These are phyloP conservation scores for Jaapia argillacea DNA, from an alignment of 768 basidiomycete genomes.

Conservation along the genomic window DNA sequence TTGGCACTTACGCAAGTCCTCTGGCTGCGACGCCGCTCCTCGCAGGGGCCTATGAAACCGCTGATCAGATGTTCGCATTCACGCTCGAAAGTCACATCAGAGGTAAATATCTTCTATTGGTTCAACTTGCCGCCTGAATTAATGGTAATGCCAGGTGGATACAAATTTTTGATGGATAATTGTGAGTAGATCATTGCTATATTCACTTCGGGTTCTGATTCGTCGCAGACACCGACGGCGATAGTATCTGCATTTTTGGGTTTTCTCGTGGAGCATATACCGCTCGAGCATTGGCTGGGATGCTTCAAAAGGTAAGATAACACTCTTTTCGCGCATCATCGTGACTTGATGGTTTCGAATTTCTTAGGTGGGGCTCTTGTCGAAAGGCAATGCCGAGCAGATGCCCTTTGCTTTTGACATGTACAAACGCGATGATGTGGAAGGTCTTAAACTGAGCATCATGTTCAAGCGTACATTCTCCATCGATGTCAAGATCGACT, in stretches of 20 bases:
- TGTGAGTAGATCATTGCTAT: constrained; percentile 5
- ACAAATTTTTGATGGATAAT: constrained; percentile 18
- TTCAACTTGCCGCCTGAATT: not conserved
- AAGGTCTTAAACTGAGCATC: constrained; percentile 5
- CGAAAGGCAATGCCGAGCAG: constrained; percentile 13
- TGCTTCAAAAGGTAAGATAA: constrained; percentile 18
- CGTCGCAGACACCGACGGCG: constrained; percentile 9
- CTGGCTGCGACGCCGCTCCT: constrained; percentile 3
- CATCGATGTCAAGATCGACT: constrained; percentile 14
- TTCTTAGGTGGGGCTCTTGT: constrained; percentile 17
- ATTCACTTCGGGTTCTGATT: not conserved
- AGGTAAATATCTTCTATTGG: not conserved
- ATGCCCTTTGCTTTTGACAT: constrained; percentile 17
- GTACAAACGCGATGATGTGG: constrained; percentile 8
- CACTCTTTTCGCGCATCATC: constrained; percentile 6
- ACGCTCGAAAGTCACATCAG: not conserved
- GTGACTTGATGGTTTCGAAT: constrained; percentile 11
- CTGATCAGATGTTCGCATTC: not conserved
- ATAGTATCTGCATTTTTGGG: constrained; percentile 25
- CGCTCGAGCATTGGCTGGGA: constrained; percentile 19
- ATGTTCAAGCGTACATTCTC: constrained; percentile 17
- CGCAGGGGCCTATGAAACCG: not conserved
- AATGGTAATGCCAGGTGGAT: constrained; percentile 9
- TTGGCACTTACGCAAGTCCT: constrained; percentile 5
- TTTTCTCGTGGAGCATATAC: constrained; percentile 26